Evolutionary conservation across 179 eudicot species (phyloP), one percentile per base, ranked within the genome.

Genomic region (Beta corolliflora): DNA sequence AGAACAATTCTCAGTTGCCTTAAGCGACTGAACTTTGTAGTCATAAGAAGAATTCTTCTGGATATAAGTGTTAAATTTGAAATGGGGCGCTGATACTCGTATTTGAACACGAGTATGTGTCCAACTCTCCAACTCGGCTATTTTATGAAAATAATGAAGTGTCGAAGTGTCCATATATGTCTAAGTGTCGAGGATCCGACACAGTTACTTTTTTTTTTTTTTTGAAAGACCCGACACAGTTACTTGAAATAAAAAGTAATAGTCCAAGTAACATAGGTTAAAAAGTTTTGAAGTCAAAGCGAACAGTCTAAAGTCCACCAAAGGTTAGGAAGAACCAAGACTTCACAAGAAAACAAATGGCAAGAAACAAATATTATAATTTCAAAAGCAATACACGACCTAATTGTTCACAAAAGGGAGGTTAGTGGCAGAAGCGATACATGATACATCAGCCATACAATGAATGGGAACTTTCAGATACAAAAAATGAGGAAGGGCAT

Each of bases 381-480:
- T 45, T 54, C 50, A 48, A 61, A 54, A 77, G 41, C 76, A 69
- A 69, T 31, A 59, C 53, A 31, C 36, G 48, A 10, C 75, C 52
- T 66, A 65, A 67, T 52, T 18, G 81, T 77, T 59, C n/a, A 13
- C 31, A 61, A 80, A 2, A 5, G 66, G 45, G 54, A 64, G 71
- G 74, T 46, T 46, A 64, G 67, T 44, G 74, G 75, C 75, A 79
- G 71, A 73, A 65, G 70, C 61, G 58, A 68, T 55, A 66, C 52
- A 68, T 16, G 65, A 54, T 55, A 56, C 77, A 55, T 56, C 73
- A 64, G 81, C 73, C 77, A 84, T 18, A 76, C 14, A 63, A 73
- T 10, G 75, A 61, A 66, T 15, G n/a, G 56, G 23, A n/a, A 21
- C 23, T 65, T 12, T 58, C 60, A 73, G 46, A 56, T 36, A 19